Conservation (phyloP, 768 basidiomycete genomes). For the Serendipita indica region DNA sequence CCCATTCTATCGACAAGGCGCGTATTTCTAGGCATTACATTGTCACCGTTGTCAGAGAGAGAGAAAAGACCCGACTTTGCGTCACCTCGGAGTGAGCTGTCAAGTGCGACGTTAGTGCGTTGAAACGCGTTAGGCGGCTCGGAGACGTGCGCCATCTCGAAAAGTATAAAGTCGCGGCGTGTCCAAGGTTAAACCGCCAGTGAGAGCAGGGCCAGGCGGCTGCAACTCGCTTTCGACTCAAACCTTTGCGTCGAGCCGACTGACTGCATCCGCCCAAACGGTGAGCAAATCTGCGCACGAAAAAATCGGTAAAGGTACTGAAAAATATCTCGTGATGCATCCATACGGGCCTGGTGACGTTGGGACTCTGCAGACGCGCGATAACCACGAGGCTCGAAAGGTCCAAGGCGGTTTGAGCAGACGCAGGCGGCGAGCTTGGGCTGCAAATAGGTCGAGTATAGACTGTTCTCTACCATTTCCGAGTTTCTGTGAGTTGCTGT, state of each 20-base stretch:
- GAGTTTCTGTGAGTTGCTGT: background rate
- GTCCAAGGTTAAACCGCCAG: too few relatives aligned
- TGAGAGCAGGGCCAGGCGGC: too few relatives aligned
- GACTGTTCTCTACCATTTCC: too few relatives aligned
- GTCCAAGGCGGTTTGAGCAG: background rate
- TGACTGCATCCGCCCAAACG: background rate
- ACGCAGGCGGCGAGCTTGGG: background rate
- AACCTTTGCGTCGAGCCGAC: background rate
- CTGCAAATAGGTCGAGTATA: too few relatives aligned
- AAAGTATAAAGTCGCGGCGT: too few relatives aligned
- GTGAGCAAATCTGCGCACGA: background rate
- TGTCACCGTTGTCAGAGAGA: too few relatives aligned
- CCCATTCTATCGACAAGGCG: too few relatives aligned
- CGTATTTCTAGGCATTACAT: too few relatives aligned
- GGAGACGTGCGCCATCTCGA: too few relatives aligned
- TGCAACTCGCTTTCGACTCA: slow-evolving; percentile 6
- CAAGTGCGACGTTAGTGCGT: too few relatives aligned
- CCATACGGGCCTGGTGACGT: background rate
- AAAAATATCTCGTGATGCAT: background rate
- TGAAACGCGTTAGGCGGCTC: background rate
- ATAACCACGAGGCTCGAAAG: slow-evolving; percentile 2
- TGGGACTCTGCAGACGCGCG: background rate
- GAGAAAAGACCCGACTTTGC: too few relatives aligned
- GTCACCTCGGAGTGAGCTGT: too few relatives aligned
- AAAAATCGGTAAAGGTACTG: background rate